These are phyloP conservation scores for Cryptococcus floricola DNA, from an alignment of 1,284 basidiomycete species.

Conservation along the genomic window DNA sequence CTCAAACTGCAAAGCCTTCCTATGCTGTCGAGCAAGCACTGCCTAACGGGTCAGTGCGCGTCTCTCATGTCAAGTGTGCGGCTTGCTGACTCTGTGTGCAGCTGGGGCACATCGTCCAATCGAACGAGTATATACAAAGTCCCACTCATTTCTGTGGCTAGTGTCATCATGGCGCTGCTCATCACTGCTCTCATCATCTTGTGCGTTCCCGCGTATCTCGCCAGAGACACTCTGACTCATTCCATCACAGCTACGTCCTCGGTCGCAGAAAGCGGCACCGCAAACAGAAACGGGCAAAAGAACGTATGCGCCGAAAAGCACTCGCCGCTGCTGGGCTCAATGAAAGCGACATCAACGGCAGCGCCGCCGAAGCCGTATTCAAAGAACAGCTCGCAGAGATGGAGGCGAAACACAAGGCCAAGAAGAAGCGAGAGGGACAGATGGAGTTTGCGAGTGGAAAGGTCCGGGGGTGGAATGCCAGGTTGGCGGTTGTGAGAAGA, in stretches of 20 bases:
- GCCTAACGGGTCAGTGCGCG: constrained; percentile 21
- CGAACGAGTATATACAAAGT: constrained; percentile 43
- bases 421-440: constrained; percentile 21
- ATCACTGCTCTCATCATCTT: constrained; percentile 42
- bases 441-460: constrained; percentile 28
- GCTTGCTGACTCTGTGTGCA: background rate
- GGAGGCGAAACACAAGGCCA: constrained; percentile 28
- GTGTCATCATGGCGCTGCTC: constrained; percentile 39
- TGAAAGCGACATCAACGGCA: constrained; percentile 26
- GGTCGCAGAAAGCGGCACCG: constrained; percentile 38
- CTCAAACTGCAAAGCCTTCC: constrained; percentile 5
- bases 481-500: constrained; percentile 17
- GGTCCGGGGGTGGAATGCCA: constrained; percentile 35
- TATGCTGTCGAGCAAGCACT: constrained; percentile 26
- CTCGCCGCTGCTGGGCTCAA: constrained; percentile 37
- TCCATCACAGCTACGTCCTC: constrained; percentile 28
- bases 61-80: background rate
- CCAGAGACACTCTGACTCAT: background rate
- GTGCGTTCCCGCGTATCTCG: constrained; percentile 18
- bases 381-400: constrained; percentile 34
- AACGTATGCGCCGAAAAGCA: constrained; percentile 37
- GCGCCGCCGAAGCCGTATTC: constrained; percentile 21
- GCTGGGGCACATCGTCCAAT: constrained; percentile 36
- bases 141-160: constrained; percentile 44
- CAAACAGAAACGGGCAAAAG: constrained; percentile 35